Evolutionary conservation across 306 rosid genomes (phyloP), one percentile per base, ranked within the genome.

Genomic region (Phaseolus lunatus): DNA sequence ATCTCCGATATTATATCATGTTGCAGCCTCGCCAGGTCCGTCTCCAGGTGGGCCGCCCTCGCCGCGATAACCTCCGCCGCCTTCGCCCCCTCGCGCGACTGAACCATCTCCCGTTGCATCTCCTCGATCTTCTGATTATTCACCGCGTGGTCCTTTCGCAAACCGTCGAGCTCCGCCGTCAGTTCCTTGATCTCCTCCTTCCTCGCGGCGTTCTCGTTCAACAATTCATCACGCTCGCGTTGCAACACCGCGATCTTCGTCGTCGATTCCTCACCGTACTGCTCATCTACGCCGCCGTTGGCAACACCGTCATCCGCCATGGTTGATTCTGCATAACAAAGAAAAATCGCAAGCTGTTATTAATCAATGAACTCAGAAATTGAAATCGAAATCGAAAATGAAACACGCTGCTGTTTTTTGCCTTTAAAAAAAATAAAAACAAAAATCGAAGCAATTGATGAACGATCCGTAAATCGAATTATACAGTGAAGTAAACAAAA

Each of bases 21-120:
- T 7, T 92, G 98, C 9, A 96, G 88, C 94, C 97, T 96, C 5
- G 87, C 11, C 19, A 91, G 70, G 74, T 91, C 94, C 0, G 90
- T 84, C 88, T 96, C 99, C 4, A 96, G 90, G 39, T 89, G 93
- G 43, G 73, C 81, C 27, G 98, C 98, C 64, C 97, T 84, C 0
- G 84, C 87, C 0, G 91, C 97, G 47, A 91, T 88, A 2, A 73
- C 80, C 64, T 84, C 88, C 16, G 78, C 12, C 8, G 82, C 90
- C 81, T 61, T 87, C 56, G 4, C 80, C 1, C 84, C 81, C 31
- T 87, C 98, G 5, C 67, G 77, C 3, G 78, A 74, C 58, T 9
- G 75, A 50, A 67, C 89, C 33, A 85, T 67, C 83, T 89, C 88
- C 37, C 14, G 66, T 84, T 83, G 89, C 90, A 86, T 39, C 48